These are phyloP conservation scores for Phaeosphaeria sp. DNA, from an alignment of 2,329 filamentous ascomycete genomes.

Conservation along the genomic window DNA sequence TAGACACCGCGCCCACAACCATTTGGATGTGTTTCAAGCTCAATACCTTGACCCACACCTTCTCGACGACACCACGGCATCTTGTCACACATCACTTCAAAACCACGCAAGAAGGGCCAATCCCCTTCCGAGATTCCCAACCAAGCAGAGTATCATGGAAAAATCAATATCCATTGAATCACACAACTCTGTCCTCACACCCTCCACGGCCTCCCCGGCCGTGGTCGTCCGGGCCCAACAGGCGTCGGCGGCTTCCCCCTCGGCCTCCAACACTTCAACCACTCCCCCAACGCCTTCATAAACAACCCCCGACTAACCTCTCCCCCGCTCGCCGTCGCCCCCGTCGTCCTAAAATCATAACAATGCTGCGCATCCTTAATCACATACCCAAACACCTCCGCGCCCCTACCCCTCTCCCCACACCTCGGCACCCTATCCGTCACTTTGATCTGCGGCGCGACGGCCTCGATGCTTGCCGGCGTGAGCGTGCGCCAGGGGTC, in stretches of 20 bases:
- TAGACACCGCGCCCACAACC: too few relatives aligned
- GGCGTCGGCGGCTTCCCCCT: conserved; percentile 7
- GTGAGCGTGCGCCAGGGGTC: conserved; percentile 61
- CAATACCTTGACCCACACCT: too few relatives aligned
- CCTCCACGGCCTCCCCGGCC: conserved; percentile 7
- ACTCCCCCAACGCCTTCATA: conserved; percentile 51
- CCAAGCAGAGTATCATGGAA: not conserved
- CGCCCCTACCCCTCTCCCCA: conserved; percentile 42
- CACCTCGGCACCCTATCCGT: conserved; percentile 55
- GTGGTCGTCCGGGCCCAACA: not conserved
- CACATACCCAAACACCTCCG: conserved; percentile 58
- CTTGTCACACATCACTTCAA: too few relatives aligned
- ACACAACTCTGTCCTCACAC: not conserved
- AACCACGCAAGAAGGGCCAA: too few relatives aligned
- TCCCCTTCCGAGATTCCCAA: too few relatives aligned
- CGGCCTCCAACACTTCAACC: conserved; percentile 54
- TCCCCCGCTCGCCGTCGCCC: conserved; percentile 35
- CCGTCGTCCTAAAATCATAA: conserved; percentile 53
- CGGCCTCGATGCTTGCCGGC: conserved; percentile 50
- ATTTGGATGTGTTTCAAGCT: too few relatives aligned
- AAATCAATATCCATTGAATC: not conserved
- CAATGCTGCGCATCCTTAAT: conserved; percentile 57
- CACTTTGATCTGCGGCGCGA: conserved; percentile 49
- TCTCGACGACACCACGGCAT: too few relatives aligned
- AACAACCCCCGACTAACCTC: conserved; percentile 48